Base-by-base conservation (phyloP, 1,284 basidiomycete genomes). In the Neotropicomus parvogracilis region DNA sequence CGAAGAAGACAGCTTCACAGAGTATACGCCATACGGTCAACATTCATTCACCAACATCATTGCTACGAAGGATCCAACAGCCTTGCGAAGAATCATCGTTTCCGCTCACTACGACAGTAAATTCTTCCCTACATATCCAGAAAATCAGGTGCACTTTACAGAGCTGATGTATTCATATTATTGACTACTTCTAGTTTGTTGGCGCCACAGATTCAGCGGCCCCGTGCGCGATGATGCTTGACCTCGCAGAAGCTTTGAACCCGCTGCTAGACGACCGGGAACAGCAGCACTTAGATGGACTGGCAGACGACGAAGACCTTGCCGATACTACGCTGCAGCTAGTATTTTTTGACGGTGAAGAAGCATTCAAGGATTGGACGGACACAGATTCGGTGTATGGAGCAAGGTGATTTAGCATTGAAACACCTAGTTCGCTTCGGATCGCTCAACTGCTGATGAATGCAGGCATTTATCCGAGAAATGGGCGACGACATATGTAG, bases 331-430 rank as follows among this genome's bases (percentile, higher is more conserved):
- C 95, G 1, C 68, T 99, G 13, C 94, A 98, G 65, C 74, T 99
- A n/a, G 75, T 99, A 17, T 97, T 99, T 63, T 95, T 99, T 54
- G 97, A 99, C 60, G 97, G 97, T 4, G 97, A 99, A 67, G 97
- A 99, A 68, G 97, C 97, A 0, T 98, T 95, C 68, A 75, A 83
- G 29, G 74, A 80, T 32, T 99, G 97, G 97, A 92, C 93, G 1
- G 77, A 77, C 29, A 82, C 78, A 0, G 97, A 99, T 68, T 95
- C 91, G 1, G 85, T 95, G 40, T 99, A 99, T 64, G 97, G 97
- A 19, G 86, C 94, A 34, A 82, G 88, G 90, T 91, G 59, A 48
- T 32, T 26, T 21, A 16, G 20, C 33, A 35, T 37, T 16, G 9
- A 36, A 3, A 17, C 19, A 29, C 19, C 16, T 2, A 4, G 9